These are phyloP conservation scores for Pachysandra terminalis DNA, from an alignment of 164 flowering plant genomes.

Conservation along the genomic window DNA sequence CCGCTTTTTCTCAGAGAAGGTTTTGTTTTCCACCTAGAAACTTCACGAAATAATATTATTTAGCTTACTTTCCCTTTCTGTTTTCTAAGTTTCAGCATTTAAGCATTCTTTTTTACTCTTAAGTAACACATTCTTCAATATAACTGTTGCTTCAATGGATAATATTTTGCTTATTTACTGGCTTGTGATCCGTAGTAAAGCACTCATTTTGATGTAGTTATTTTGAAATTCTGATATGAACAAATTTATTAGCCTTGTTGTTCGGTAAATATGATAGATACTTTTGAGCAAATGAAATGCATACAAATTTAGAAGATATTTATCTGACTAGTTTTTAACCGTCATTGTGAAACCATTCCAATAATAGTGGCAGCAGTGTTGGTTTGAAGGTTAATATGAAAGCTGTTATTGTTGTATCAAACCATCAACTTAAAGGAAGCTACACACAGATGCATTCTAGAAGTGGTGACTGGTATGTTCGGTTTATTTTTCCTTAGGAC, in stretches of 20 bases:
- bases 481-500: neutral
- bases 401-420: neutral
- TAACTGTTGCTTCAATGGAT: neutral
- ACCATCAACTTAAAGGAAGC: neutral
- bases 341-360: neutral
- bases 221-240: neutral
- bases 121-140: neutral
- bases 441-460: neutral
- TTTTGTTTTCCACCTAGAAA: neutral
- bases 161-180: neutral
- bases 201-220: neutral
- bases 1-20: constrained; percentile 52
- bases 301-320: neutral
- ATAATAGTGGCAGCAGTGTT: neutral
- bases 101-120: neutral
- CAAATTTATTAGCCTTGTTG: neutral
- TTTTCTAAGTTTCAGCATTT: neutral
- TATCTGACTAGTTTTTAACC: neutral
- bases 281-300: neutral
- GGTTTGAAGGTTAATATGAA: neutral
- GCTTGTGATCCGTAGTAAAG: neutral
- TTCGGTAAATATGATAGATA: neutral
- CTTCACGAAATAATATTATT: neutral
- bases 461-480: neutral
- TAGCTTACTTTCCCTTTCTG: neutral